These are phyloP conservation scores for Aspergillus incahuasiensis DNA, from an alignment of 495 filamentous ascomycete genomes.

Conservation along the genomic window DNA sequence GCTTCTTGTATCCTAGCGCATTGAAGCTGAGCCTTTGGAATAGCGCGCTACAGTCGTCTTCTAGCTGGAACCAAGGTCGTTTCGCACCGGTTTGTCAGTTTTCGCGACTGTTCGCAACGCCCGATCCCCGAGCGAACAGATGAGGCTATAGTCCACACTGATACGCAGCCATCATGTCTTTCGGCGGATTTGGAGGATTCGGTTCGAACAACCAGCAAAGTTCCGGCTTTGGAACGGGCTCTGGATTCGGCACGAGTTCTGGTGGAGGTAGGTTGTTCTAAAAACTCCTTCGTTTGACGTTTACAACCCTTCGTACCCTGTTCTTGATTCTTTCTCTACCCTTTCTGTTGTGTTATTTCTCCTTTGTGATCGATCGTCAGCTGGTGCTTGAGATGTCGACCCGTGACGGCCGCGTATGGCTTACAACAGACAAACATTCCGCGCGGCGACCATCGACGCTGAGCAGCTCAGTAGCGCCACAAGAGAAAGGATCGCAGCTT, in stretches of 20 bases:
- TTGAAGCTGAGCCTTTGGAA: conserved; percentile 2
- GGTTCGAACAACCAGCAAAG: conserved; percentile 57
- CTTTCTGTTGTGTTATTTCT: conserved; percentile 20
- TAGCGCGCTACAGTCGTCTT: neutral
- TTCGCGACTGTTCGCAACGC: conserved; percentile 1
- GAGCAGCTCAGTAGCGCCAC: conserved; percentile 29
- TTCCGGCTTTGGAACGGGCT: conserved; percentile 44
- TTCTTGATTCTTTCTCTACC: conserved; percentile 9
- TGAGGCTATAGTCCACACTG: conserved; percentile 30
- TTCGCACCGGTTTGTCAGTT: conserved; percentile 4
- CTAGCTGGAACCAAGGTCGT: neutral
- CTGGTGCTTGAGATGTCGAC: conserved; percentile 36
- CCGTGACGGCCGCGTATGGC: conserved; percentile 26
- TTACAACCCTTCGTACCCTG: conserved; percentile 11
- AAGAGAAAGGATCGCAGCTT: conserved; percentile 43
- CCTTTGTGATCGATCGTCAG: conserved; percentile 19
- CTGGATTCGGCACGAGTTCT: conserved; percentile 37
- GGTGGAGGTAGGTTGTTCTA: conserved; percentile 48
- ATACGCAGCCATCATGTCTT: conserved; percentile 37
- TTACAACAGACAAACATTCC: conserved; percentile 15
- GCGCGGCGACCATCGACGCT: conserved; percentile 28
- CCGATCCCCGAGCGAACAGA: conserved; percentile 22
- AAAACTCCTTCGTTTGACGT: conserved; percentile 1
- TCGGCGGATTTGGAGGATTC: conserved; percentile 49
- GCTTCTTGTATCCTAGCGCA: conserved; percentile 14